Evolutionary conservation across 805 yeast genomes (phyloP), one percentile per base, ranked within the genome.

Genomic region (Candida methanosorbosa): DNA sequence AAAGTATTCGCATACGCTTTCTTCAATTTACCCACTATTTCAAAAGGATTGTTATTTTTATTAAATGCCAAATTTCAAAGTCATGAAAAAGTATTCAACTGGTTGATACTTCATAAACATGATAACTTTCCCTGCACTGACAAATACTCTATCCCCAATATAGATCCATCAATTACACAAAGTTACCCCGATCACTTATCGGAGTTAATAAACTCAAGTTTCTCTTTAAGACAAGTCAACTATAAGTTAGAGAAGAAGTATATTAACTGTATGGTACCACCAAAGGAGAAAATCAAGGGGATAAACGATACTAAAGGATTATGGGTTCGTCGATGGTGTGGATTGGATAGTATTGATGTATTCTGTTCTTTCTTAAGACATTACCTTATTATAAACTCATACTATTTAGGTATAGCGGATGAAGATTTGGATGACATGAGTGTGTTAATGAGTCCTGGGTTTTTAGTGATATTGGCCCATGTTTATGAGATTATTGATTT

Each of bases 1-100:
- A 81, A 81, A 46, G 68, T 77, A 4, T 69, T 81, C 50, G 87
- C 87, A 1, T 73, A 75, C 47, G 60, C 75, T 3, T 81, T 68
- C 42, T 70, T 71, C 50, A 58, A 65, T 40, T 55, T 78, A 4
- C 75, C 78, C 0, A 64, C 69, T 19, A 68, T 79, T 4, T 72
- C 81, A 14, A 64, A 64, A 33, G 78, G 80, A 2, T 50, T 78
- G 26, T 49, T 76, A 30, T 78, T 78, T 42, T 48, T 77, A 16
- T 54, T 78, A 28, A 75, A 72, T 45, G 70, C 76, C 30, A 75
- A 74, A 49, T 70, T 72, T 41, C 47, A 53, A 27, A 54, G 66
- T 8, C 60, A 70, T 36, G 68, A 63, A 20, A 40, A 43, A 16
- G 20, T 52, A 5, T 40, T 49, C 36, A 45, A 53, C 23, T 22